Conservation (phyloP, 2,329 filamentous ascomycete genomes). For the Pseudogymnoascus verrucosus region DNA sequence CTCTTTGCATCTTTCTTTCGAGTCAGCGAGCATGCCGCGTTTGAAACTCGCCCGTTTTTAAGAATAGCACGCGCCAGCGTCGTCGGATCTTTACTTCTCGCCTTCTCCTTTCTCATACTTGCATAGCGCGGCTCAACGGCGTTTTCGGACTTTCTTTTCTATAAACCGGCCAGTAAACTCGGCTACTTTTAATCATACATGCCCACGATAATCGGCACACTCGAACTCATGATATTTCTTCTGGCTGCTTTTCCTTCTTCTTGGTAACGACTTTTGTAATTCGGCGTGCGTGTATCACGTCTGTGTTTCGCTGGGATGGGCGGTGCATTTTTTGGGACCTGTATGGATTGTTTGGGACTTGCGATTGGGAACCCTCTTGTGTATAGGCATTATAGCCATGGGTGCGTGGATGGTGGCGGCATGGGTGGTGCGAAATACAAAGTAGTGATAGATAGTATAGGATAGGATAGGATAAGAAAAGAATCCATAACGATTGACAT, state of each 20-base stretch:
- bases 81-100: slow-evolving; percentile 1
- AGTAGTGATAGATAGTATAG: background rate
- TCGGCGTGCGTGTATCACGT: background rate
- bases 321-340: slow-evolving; percentile 3
- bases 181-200: background rate
- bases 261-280: slow-evolving; percentile 1
- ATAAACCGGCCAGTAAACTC: background rate
- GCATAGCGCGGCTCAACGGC: slow-evolving; percentile 6
- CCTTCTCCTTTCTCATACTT: slow-evolving; percentile 7
- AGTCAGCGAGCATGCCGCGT: background rate
- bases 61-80: background rate
- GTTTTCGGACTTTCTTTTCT: background rate
- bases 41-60: background rate
- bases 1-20: background rate
- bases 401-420: background rate
- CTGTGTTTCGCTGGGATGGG: slow-evolving; percentile 1
- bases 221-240: background rate
- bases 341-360: background rate
- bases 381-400: slow-evolving; percentile 3
- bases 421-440: background rate
- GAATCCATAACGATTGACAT: background rate
- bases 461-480: background rate
- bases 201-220: background rate
- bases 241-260: background rate
- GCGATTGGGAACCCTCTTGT: background rate